phyloP scores from a whole-genome alignment of 2,329 filamentous ascomycete species.

The Plenodomus tracheiphilus region DNA sequence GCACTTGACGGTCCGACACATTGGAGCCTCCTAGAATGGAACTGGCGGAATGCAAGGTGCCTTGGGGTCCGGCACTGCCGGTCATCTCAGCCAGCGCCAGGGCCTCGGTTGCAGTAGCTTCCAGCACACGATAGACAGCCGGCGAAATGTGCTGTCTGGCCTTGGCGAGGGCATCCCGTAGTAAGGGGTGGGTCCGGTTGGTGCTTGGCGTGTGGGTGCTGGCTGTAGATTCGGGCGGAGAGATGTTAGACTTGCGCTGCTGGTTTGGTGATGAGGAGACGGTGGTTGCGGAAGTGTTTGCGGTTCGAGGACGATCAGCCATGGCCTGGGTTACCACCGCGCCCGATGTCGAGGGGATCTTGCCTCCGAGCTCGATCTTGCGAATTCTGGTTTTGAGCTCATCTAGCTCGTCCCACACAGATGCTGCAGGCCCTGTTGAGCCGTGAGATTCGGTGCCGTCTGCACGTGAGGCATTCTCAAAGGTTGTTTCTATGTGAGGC shows the following conservation, averaged over 20 bases:
- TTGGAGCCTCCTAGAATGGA: slow-evolving; percentile 63
- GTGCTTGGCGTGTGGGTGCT: slow-evolving; percentile 53
- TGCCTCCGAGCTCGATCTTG: slow-evolving; percentile 86
- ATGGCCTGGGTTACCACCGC: slow-evolving; percentile 68
- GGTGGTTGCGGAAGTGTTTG: slow-evolving; percentile 87
- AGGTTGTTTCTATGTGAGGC: slow-evolving; percentile 28
- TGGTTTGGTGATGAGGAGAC: slow-evolving; percentile 88
- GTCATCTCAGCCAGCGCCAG: slow-evolving; percentile 77
- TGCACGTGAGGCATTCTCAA: slow-evolving; percentile 34
- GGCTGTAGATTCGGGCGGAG: slow-evolving; percentile 47
- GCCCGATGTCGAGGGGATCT: slow-evolving; percentile 79
- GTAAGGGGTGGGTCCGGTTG: slow-evolving; percentile 71
- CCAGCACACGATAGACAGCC: slow-evolving; percentile 77
- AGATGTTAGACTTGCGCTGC: slow-evolving; percentile 56
- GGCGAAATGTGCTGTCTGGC: slow-evolving; percentile 69
- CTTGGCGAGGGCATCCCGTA: slow-evolving; percentile 80
- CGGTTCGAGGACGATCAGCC: slow-evolving; percentile 84
- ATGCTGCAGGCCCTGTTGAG: slow-evolving; percentile 86
- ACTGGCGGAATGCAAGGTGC: slow-evolving; percentile 64
- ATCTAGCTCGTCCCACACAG: slow-evolving; percentile 96
- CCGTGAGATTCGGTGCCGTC: slow-evolving; percentile 75
- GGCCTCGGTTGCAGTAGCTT: slow-evolving; percentile 80
- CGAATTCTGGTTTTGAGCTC: slow-evolving; percentile 93
- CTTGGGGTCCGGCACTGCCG: slow-evolving; percentile 68
- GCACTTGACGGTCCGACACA: slow-evolving; percentile 77